phyloP scores from a whole-genome alignment of 352 stramenopile species.

The Pythium plurisporium region DNA sequence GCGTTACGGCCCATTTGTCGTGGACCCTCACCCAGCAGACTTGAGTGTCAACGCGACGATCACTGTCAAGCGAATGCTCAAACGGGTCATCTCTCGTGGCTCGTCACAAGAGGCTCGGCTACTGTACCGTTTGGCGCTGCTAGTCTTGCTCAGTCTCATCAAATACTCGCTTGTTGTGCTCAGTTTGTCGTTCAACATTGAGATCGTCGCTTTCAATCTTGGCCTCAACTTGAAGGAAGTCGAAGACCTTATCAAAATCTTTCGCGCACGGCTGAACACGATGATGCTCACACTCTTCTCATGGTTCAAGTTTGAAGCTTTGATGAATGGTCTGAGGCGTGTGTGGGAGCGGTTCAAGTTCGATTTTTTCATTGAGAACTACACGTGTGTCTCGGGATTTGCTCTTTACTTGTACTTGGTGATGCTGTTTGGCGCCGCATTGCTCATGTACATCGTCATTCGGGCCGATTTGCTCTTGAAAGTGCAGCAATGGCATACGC shows the following conservation, averaged over 20 bases:
- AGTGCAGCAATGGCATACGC: constrained; percentile 45
- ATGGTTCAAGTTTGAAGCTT: constrained; percentile 25
- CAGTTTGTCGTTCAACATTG: constrained; percentile 64
- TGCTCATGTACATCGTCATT: constrained; percentile 52
- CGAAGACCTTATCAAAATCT: constrained; percentile 18
- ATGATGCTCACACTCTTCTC: no score
- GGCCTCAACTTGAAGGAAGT: constrained; percentile 15
- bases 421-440: constrained; percentile 34
- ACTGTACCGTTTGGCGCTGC: constrained; percentile 21
- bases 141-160: no score
- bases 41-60: constrained; percentile 17
- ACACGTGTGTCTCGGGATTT: constrained; percentile 34
- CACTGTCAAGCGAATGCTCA: constrained; percentile 17
- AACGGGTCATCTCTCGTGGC: constrained; percentile 15
- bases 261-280: constrained; percentile 14
- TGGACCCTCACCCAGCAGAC: constrained; percentile 28
- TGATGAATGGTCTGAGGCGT: constrained; percentile 19
- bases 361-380: constrained; percentile 26
- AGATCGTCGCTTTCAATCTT: constrained; percentile 36
- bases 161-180: constrained; percentile 53
- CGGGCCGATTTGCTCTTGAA: constrained; percentile 54
- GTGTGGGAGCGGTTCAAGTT: constrained; percentile 39
- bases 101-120: constrained; percentile 24
- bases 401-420: constrained; percentile 30
- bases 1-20: constrained; percentile 44